A percentile compares a stretch with the other conserved stretches of the same genome.
Conservation (phyloP, 75 land plant species). For the Pinus tabuliformis region DNA sequence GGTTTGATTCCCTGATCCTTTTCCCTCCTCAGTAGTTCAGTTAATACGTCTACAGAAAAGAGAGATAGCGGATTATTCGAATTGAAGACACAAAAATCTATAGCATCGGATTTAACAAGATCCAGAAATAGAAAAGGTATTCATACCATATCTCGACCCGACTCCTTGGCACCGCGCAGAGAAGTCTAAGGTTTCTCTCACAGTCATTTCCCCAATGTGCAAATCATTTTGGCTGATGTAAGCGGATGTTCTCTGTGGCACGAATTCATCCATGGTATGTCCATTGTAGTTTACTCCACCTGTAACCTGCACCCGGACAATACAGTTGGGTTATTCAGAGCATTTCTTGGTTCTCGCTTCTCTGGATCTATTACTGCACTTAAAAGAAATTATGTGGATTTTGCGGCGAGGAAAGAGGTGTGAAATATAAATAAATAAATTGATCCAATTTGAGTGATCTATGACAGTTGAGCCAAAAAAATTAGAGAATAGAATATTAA, state of each 20-base stretch:
- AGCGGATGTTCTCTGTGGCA: constrained; percentile 78
- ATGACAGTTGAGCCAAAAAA: too few species aligned
- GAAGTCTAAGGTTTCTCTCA: constrained; percentile 84
- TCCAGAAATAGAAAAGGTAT: background rate
- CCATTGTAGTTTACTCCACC: constrained; percentile 88
- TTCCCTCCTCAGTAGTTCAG: constrained; percentile 44
- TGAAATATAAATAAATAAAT: too few species aligned
- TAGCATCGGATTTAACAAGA: background rate
- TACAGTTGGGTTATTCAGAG: too few species aligned
- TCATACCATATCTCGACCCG: constrained; percentile 61
- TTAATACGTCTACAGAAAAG: constrained; percentile 33
- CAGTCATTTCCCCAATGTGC: constrained; percentile 82
- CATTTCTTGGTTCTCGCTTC: too few species aligned
- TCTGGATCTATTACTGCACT: too few species aligned
- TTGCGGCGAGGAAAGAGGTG: too few species aligned
- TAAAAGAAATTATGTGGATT: too few species aligned
- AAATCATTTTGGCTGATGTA: constrained; percentile 90
- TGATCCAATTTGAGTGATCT: too few species aligned
- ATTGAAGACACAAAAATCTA: background rate
- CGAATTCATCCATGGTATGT: constrained; percentile 70
- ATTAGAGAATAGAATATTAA: too few species aligned
- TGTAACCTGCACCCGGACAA: constrained; percentile 25
- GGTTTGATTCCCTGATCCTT: constrained; percentile 50
- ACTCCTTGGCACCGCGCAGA: constrained; percentile 75
- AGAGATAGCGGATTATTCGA: too few species aligned